Conservation (phyloP, 1,284 basidiomycete genomes). For the Lentinula novae-zelandiae region DNA sequence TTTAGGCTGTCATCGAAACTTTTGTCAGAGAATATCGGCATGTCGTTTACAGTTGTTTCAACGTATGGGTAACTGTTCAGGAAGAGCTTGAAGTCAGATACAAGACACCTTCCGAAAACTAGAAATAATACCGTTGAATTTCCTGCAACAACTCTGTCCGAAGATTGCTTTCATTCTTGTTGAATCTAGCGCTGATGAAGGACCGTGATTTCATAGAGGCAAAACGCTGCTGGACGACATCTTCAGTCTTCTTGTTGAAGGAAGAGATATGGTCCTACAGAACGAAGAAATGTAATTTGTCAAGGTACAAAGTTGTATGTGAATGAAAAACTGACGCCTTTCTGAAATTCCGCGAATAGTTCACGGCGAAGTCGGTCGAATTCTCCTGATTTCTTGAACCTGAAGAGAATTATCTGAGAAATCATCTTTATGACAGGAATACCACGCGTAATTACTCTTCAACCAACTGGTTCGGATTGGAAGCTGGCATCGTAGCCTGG, state of each 20-base stretch:
- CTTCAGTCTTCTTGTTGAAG: conserved; percentile 13
- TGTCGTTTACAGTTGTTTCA: conserved; percentile 58
- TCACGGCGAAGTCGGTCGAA: conserved; percentile 71
- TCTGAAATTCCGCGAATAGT: conserved; percentile 59
- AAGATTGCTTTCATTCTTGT: conserved; percentile 3
- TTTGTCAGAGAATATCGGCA: conserved; percentile 47
- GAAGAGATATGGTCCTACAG: conserved; percentile 3
- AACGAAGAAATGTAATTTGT: neutral
- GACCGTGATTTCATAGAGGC: conserved; percentile 1
- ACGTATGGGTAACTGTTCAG: conserved; percentile 51
- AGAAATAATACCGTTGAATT: conserved; percentile 52
- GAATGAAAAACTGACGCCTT: conserved; percentile 44
- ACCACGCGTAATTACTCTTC: conserved; percentile 10
- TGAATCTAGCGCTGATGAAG: neutral
- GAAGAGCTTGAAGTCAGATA: neutral
- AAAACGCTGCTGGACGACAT: conserved; percentile 7
- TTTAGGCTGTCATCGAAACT: conserved; percentile 45
- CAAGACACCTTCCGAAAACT: neutral
- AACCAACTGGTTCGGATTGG: conserved; percentile 11
- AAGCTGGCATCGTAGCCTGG: conserved; percentile 11
- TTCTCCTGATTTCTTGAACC: conserved; percentile 78
- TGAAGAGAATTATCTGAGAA: conserved; percentile 23
- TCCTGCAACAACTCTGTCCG: conserved; percentile 61
- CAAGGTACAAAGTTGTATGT: neutral
- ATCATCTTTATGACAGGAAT: neutral